A percentile compares a stretch with the other conserved stretches of the same genome.
phyloP scores from a whole-genome alignment of 495 filamentous ascomycete species.

The Daldinia decipiens region DNA sequence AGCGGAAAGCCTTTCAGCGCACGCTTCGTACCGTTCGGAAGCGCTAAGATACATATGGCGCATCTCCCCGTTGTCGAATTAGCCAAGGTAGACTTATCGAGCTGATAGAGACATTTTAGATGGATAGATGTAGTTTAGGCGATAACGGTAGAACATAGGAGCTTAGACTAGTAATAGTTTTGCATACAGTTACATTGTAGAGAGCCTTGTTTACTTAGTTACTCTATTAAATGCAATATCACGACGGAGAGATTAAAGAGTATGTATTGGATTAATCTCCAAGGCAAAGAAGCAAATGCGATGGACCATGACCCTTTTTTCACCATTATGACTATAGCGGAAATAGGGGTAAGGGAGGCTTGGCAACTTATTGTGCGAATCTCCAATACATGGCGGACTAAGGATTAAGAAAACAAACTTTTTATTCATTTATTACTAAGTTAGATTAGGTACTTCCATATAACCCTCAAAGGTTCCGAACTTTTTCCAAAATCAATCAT shows the following conservation, averaged over 20 bases:
- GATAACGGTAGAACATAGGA: conserved; percentile 17
- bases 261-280: too few relatives aligned
- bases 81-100: conserved; percentile 38
- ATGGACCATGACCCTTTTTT: neutral
- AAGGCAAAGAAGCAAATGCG: too few relatives aligned
- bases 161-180: neutral
- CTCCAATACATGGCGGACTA: neutral
- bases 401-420: neutral
- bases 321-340: neutral
- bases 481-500: neutral
- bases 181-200: conserved; percentile 5
- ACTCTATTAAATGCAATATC: too few relatives aligned
- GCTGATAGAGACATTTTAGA: conserved; percentile 13
- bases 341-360: neutral
- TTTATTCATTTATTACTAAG: too few relatives aligned
- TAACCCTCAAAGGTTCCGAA: neutral
- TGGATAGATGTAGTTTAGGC: conserved; percentile 13
- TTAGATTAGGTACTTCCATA: neutral
- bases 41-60: conserved; percentile 67
- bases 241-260: too few relatives aligned
- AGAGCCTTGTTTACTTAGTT: too few relatives aligned
- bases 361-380: neutral
- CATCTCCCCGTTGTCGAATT: conserved; percentile 59
- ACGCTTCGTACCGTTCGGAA: conserved; percentile 64
- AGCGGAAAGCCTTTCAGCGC: conserved; percentile 54